Evolutionary conservation across 1,139 yeast species (phyloP).

Genomic region (Yamadazyma atmosphaerica): DNA sequence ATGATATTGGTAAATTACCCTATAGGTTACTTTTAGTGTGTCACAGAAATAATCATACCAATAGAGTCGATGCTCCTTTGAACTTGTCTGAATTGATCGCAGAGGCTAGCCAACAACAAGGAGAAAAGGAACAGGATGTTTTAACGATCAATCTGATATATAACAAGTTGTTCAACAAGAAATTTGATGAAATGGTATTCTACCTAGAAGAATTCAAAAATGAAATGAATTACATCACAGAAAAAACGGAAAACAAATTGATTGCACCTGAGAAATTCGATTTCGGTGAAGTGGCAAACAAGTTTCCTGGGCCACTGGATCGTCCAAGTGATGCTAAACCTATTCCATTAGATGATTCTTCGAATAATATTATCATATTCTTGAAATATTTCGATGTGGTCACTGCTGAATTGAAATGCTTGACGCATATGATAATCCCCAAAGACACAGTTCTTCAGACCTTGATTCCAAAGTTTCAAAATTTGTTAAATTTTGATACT

Average conservation of each 20-base stretch:
- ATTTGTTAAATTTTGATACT: conserved; percentile 45
- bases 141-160: conserved; percentile 39
- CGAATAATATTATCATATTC: conserved; percentile 51
- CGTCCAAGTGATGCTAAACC: not conserved
- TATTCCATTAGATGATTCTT: conserved; percentile 6
- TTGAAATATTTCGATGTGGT: conserved; percentile 68
- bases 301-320: conserved; percentile 8
- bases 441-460: conserved; percentile 47
- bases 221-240: conserved; percentile 27
- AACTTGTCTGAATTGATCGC: conserved; percentile 26
- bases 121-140: conserved; percentile 15
- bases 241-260: conserved; percentile 4
- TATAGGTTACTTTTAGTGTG: conserved; percentile 67
- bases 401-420: conserved; percentile 56
- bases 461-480: conserved; percentile 43
- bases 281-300: conserved; percentile 23
- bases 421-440: conserved; percentile 62
- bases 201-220: conserved; percentile 46
- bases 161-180: conserved; percentile 38
- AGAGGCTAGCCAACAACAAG: conserved; percentile 3
- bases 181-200: conserved; percentile 47
- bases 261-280: conserved; percentile 24
- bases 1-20: conserved; percentile 28
- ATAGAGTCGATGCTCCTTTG: conserved; percentile 60
- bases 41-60: conserved; percentile 72